Evolutionary conservation across 2,329 filamentous ascomycete species (phyloP), one percentile per base, ranked within the genome.

Genomic region (Cephalotrichum gorgonifer): DNA sequence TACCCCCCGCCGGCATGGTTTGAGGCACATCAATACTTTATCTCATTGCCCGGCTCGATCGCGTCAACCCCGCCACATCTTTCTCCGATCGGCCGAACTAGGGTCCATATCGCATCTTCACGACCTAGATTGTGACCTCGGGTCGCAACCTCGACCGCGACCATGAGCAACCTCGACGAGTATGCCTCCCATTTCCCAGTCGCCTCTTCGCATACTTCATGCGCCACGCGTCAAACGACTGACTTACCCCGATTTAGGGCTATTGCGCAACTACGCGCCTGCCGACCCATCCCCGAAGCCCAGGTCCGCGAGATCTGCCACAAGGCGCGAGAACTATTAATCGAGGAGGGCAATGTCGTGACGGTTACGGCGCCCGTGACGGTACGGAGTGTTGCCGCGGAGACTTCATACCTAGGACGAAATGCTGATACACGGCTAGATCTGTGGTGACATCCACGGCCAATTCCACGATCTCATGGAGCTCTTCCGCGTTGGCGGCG

Each of bases 391-490:
- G 43, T 26, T 43, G n/a, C 22, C 5, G 42, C 42, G 14, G n/a
- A 43, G n/a, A 27, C n/a, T 15, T 35, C 7, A 35, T 49, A 15
- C 43, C 26, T 27, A 51, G 55, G 44, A 62, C 42, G 27, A 20
- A 22, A 38, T 22, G 17, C 43, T 25, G 11, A 20, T 38, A 20
- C 7, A 20, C 22, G 22, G 12, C 15, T 50, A 86, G 81, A 95
- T 95, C 77, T 96, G 91, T 62, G 91, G 91, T 59, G 91, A 96
- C 63, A 96, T 97, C 51, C 91, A 97, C 62, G 90, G 90, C 56
- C 90, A 96, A 65, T 96, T 96, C 62, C 90, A 96, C 61, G 90
- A 96, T 63, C 69, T 96, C 59, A 96, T 96, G 91, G 91, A 96
- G 67, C 79, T 96, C 6, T 96, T 96, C 64, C 81, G 89, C 48